These are phyloP conservation scores for Lippia alba DNA, from an alignment of 305 asterid genomes.

Conservation along the genomic window DNA sequence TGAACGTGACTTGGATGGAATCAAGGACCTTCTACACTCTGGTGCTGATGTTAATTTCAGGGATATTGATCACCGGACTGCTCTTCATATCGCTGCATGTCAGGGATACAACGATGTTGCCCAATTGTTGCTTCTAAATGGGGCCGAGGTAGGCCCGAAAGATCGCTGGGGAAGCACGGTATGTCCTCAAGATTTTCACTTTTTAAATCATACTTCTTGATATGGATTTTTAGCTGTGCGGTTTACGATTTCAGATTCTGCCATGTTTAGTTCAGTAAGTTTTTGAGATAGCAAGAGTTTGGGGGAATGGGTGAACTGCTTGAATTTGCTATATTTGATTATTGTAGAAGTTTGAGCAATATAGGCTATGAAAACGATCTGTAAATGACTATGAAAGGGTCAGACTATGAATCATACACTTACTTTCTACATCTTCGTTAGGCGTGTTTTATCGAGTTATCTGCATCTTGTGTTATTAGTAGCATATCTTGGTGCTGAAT, in stretches of 20 bases:
- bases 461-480: background rate
- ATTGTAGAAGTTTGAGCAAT: background rate
- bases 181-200: conserved; percentile 26
- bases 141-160: conserved; percentile 64
- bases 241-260: background rate
- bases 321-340: background rate
- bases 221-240: conserved; percentile 9
- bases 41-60: conserved; percentile 80
- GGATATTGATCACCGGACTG: conserved; percentile 87
- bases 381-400: background rate
- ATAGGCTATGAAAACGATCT: background rate
- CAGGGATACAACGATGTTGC: conserved; percentile 81
- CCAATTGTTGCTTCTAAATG: conserved; percentile 58
- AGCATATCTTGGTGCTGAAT: conserved; percentile 19
- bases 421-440: conserved; percentile 4
- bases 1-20: conserved; percentile 88
- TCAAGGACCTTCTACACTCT: conserved; percentile 66
- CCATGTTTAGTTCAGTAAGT: too few relatives aligned
- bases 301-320: background rate
- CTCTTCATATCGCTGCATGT: conserved; percentile 92
- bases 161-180: conserved; percentile 99
- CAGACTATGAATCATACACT: background rate
- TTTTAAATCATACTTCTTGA: conserved; percentile 1
- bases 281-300: background rate
- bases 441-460: background rate